Evolutionary conservation across 202 grass and related monocot species (phyloP), one percentile per base, ranked within the genome.

Genomic region (Dendrocalamus latiflorus): DNA sequence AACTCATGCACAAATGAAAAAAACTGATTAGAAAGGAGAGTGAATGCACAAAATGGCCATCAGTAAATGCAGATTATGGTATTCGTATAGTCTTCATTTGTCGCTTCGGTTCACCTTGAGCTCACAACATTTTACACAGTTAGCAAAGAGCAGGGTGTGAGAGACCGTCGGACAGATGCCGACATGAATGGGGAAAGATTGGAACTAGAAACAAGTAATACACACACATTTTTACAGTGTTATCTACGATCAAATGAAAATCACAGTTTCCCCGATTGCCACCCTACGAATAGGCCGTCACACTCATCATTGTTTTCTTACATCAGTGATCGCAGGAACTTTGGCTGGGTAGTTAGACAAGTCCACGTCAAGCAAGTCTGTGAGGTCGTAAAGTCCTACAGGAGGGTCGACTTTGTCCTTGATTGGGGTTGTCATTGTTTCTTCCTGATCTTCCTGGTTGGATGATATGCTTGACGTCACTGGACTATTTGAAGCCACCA

Each of bases 341-440:
- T 95, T 87, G 37, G 83, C 65, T 1, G 91, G 91, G 82, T 99
- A 99, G 53, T 67, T 87, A 64, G 86, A 87, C 51, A 98, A 55
- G 69, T 95, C 91, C 61, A 90, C 90, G 37, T 95, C 91, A n/a
- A 89, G 83, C 65, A 95, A 80, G 37, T 90, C 74, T 11, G 93
- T 86, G 15, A 99, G 83, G 68, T 99, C 96, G 13, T 99, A 99
- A 21, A 94, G 88, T 70, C 83, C 85, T 81, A 83, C 85, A 33
- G 87, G 76, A 39, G 86, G 49, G 49, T 92, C 93, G 3, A 85
- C 89, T 64, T 95, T n/a, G 93, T 93, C 77, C 92, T 99, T 25
- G 94, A n/a, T n/a, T n/a, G n/a, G n/a, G n/a, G n/a, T n/a, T n/a
- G n/a, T n/a, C n/a, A n/a, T n/a, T n/a, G n/a, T 92, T 34, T 92